Evolutionary conservation across 2,329 filamentous ascomycete species (phyloP), one percentile per base, ranked within the genome.

Genomic region (Fusarium circinatum): DNA sequence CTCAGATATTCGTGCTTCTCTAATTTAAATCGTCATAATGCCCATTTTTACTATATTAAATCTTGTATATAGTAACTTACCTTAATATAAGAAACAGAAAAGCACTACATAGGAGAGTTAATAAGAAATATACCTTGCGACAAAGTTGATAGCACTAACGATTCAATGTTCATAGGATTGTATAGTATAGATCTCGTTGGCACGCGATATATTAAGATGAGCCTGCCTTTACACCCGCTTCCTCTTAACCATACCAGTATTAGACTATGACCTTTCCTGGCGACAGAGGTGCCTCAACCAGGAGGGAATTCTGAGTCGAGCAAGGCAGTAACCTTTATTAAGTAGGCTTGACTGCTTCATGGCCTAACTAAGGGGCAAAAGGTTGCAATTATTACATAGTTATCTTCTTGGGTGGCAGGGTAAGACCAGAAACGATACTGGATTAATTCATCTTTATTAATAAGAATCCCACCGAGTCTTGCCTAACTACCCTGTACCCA

Each of bases 341-440:
- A 42, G 14, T 5, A 48, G 26, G 10, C 14, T 9, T 30, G 14
- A 1, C 7, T 3, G 1, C 5, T 30, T 9, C 0, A 17, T 3
- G 7, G 10, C 3, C 3, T 1, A 8, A 48, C 0, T 6, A 0
- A 13, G 20, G 1, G 4, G 20, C 1, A 3, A 12, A 4, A 28
- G 4, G 20, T 10, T 30, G 4, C 3, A 11, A 17, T 2, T 3
- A 15, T 48, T 22, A 0, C 1, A 12, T 8, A 6, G 2, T 12
- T 2, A n/a, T 11, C 3, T 11, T 17, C 4, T 13, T 7, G 0
- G 8, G 14, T 17, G 5, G 20, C 10, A 30, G 20, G 14, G 2
- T 9, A 5, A 17, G 17, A 9, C 3, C 0, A 14, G 20, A 49
- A 8, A 30, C 0, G 8, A 49, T 30, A 6, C 20, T n/a, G 4